phyloP scores from a whole-genome alignment of 1,284 basidiomycete genomes.

The Cryptococcus wingfieldii region DNA sequence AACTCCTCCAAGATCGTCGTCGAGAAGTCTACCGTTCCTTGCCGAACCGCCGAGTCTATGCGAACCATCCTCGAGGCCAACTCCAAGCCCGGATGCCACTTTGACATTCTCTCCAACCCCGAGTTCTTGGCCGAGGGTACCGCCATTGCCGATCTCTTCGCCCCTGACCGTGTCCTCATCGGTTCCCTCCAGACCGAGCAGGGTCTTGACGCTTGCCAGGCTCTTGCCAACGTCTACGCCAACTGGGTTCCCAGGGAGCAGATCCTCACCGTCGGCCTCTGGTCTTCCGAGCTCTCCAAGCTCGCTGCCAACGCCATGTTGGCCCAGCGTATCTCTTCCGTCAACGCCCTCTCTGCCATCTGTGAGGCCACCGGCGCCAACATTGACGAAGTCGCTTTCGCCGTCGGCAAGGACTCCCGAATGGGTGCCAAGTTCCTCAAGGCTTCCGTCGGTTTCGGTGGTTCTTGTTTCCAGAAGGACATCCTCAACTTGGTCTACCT shows the following conservation, averaged over 20 bases:
- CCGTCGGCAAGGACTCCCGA: constrained; percentile 88
- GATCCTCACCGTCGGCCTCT: constrained; percentile 91
- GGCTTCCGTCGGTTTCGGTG: constrained; percentile 76
- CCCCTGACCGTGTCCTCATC: constrained; percentile 92
- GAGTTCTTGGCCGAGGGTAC: constrained; percentile 98
- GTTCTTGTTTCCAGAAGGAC: constrained; percentile 99
- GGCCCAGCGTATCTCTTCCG: constrained; percentile 93
- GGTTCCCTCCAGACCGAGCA: constrained; percentile 86
- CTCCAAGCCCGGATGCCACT: constrained; percentile 81
- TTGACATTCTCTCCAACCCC: constrained; percentile 98
- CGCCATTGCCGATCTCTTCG: constrained; percentile 81
- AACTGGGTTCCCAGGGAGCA: constrained; percentile 88
- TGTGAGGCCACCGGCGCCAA: constrained; percentile 99
- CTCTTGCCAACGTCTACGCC: constrained; percentile 76
- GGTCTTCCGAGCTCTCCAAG: constrained; percentile 98
- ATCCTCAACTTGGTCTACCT: constrained; percentile 98
- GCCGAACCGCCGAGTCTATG: constrained; percentile 96
- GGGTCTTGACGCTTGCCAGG: constrained; percentile 73
- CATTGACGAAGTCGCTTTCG: constrained; percentile 94
- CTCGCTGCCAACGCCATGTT: constrained; percentile 99
- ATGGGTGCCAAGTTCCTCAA: constrained; percentile 95
- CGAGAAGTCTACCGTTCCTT: constrained; percentile 98
- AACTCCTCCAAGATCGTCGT: constrained; percentile 95
- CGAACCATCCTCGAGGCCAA: constrained; percentile 97
- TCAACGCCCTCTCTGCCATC: constrained; percentile 97